Evolutionary conservation across 371 early-diverging fungal species (phyloP), one percentile per base, ranked within the genome.

Genomic region (Amoeboaphelidium protococcarum): DNA sequence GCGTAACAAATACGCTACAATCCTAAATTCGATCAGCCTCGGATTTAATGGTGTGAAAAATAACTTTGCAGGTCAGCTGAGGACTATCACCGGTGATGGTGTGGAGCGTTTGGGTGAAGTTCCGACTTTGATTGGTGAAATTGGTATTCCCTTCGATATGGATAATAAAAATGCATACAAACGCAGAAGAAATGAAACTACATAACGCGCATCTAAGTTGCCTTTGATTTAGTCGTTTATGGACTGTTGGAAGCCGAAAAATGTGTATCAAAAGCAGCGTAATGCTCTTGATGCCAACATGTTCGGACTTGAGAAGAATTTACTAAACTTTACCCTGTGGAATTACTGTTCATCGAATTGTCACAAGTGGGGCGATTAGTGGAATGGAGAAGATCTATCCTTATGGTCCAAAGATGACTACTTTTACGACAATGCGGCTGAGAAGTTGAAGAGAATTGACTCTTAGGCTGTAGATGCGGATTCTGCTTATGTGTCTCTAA

Each of bases 131-230:
- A 55, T 78, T 13, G 79, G 79, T 16, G 79, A 79, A 55, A 73
- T 71, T 43, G 79, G 79, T 27, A 76, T 79, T 42, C 77, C 79
- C 0, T 76, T 70, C 47, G 78, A 79, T 46, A 66, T 79, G 65
- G 63, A 74, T 46, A 50, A 50, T 19, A 47, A 50, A 40, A 54
- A 52, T 40, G 49, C 67, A 0, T 68, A 58, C 42, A 19, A 19
- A 12, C 10, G 16, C 16, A 16, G 37, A 31, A 45, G 19, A 2
- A n/a, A n/a, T n/a, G n/a, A n/a, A n/a, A n/a, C n/a, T n/a, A n/a
- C n/a, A n/a, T n/a, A n/a, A n/a, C n/a, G n/a, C n/a, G n/a, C n/a
- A n/a, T n/a, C n/a, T n/a, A n/a, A n/a, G n/a, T n/a, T n/a, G n/a
- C n/a, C n/a, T n/a, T n/a, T n/a, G n/a, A n/a, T n/a, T n/a, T n/a